These are phyloP conservation scores for Tremellales sp. DNA, from an alignment of 1,284 basidiomycete species.

Conservation along the genomic window DNA sequence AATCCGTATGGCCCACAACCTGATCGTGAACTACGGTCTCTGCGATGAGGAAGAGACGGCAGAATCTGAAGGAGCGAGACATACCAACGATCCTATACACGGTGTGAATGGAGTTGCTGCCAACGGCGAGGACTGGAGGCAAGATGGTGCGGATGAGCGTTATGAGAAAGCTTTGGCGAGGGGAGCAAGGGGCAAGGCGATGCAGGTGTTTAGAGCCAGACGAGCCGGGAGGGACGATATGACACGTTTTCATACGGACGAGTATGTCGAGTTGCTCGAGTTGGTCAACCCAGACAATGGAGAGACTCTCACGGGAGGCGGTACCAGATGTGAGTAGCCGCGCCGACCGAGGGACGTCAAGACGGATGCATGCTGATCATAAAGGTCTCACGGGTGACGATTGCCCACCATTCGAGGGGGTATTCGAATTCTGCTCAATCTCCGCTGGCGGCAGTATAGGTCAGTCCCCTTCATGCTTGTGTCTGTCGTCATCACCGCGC, in stretches of 20 bases:
- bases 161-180: slow-evolving; percentile 29
- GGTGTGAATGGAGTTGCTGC: slow-evolving; percentile 9
- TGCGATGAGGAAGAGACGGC: slow-evolving; percentile 33
- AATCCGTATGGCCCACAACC: slow-evolving; percentile 86
- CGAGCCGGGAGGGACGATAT: slow-evolving; percentile 77
- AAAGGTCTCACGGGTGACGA: slow-evolving; percentile 86
- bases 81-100: slow-evolving; percentile 19
- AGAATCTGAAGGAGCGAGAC: slow-evolving; percentile 22
- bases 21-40: slow-evolving; percentile 85
- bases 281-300: slow-evolving; percentile 84
- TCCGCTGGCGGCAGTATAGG: slow-evolving; percentile 89
- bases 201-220: slow-evolving; percentile 81
- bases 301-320: slow-evolving; percentile 76
- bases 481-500: not conserved
- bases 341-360: not conserved
- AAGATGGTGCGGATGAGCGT: slow-evolving; percentile 21
- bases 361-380: not conserved
- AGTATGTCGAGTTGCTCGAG: slow-evolving; percentile 88
- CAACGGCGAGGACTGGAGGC: slow-evolving; percentile 7
- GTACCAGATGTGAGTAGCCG: slow-evolving; percentile 66
- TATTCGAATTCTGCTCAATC: slow-evolving; percentile 96
- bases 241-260: slow-evolving; percentile 94
- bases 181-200: slow-evolving; percentile 52
- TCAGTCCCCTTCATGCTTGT: slow-evolving; percentile 13
- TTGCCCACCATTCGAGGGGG: slow-evolving; percentile 92